Percentiles rank a stretch among this genome's conserved stretches.
Evolutionary conservation across 1,139 yeast genomes (phyloP).

Genomic region (Saccharomycopsis hybrid): DNA sequence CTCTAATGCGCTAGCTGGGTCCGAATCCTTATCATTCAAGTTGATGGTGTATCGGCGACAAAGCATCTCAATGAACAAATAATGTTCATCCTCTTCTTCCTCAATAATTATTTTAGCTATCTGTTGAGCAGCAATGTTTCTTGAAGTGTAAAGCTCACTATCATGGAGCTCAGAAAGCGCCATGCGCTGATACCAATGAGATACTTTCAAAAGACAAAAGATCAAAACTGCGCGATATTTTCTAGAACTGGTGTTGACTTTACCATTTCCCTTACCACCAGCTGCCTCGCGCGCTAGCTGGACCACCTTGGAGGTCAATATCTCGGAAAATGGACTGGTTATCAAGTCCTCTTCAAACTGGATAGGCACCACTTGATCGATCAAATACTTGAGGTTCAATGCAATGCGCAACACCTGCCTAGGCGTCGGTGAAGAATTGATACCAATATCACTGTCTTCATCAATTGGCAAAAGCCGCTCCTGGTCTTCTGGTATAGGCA

Average conservation of each 20-base stretch:
- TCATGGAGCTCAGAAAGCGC: slow-evolving; percentile 59
- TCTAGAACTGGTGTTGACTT: slow-evolving; percentile 46
- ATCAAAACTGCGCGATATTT: slow-evolving; percentile 63
- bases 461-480: too few species aligned
- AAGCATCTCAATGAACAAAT: slow-evolving; percentile 67
- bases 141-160: slow-evolving; percentile 51
- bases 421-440: slow-evolving; percentile 40
- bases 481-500: too few species aligned
- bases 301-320: slow-evolving; percentile 54
- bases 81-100: slow-evolving; percentile 49
- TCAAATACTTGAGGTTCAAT: slow-evolving; percentile 60
- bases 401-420: slow-evolving; percentile 72
- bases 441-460: slow-evolving; percentile 23
- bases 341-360: slow-evolving; percentile 47
- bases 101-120: slow-evolving; percentile 70
- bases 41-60: slow-evolving; percentile 70
- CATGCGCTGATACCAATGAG: slow-evolving; percentile 68
- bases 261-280: slow-evolving; percentile 69
- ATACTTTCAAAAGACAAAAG: slow-evolving; percentile 67
- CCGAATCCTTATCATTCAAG: slow-evolving; percentile 53
- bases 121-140: slow-evolving; percentile 66
- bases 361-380: slow-evolving; percentile 55
- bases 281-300: slow-evolving; percentile 65
- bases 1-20: slow-evolving; percentile 69
- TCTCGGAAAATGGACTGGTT: slow-evolving; percentile 51